phyloP scores from a whole-genome alignment of 2,329 filamentous ascomycete species.

The Cercospora brassicicola region DNA sequence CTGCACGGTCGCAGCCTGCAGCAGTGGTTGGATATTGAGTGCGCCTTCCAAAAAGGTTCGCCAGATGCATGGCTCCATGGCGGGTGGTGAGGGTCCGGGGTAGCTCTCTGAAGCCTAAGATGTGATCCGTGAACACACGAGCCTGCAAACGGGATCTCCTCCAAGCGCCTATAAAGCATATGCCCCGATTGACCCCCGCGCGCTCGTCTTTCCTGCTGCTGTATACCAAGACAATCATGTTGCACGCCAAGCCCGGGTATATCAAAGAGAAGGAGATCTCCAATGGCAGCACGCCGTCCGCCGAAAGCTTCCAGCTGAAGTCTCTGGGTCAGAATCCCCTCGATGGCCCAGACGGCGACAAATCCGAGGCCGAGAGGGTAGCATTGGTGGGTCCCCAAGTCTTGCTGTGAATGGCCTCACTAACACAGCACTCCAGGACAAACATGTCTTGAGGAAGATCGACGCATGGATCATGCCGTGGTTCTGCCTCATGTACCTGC shows the following conservation, averaged over 20 bases:
- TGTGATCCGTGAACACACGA: slow-evolving; percentile 1
- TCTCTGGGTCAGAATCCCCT: neutral
- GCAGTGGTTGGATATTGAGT: neutral
- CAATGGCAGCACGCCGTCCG: slow-evolving; percentile 4
- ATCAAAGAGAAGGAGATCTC: slow-evolving; percentile 8
- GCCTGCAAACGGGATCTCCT: neutral
- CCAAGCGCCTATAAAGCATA: neutral
- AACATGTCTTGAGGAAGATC: slow-evolving; percentile 50
- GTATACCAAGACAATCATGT: neutral
- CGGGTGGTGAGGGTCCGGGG: neutral
- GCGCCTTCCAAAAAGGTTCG: neutral
- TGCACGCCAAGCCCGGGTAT: slow-evolving; percentile 7
- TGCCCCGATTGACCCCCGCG: neutral
- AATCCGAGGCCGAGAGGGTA: slow-evolving; percentile 13
- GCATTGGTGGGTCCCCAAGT: slow-evolving; percentile 1
- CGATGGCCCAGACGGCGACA: slow-evolving; percentile 18
- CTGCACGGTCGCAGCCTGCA: neutral
- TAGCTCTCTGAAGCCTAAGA: neutral
- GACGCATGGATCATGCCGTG: slow-evolving; percentile 55
- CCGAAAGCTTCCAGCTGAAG: slow-evolving; percentile 11
- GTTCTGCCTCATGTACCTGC: slow-evolving; percentile 55
- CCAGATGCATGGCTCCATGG: neutral
- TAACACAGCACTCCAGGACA: slow-evolving; percentile 46
- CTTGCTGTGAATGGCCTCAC: neutral
- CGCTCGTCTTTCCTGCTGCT: neutral